Evolutionary conservation across 352 stramenopile genomes (phyloP).

Genomic region (Phytopythium mirpurense): DNA sequence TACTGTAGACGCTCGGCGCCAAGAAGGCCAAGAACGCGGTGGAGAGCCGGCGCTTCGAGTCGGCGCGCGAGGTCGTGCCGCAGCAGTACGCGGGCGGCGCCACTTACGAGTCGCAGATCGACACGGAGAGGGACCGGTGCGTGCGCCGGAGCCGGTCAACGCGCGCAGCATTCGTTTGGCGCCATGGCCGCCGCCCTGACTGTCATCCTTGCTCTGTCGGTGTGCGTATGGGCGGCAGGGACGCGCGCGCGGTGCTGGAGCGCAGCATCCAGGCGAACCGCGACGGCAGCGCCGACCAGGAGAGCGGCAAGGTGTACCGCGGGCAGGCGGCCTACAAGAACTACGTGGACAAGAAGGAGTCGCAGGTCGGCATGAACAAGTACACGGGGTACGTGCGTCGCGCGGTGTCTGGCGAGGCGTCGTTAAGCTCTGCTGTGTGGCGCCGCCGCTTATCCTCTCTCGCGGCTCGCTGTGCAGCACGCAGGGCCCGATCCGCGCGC

Average conservation of each 20-base stretch:
- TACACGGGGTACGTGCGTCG: constrained; percentile 62
- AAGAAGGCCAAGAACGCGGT: constrained; percentile 66
- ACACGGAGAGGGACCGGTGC: constrained; percentile 72
- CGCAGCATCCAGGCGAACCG: constrained; percentile 69
- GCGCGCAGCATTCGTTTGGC: too few relatives aligned
- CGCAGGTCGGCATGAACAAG: constrained; percentile 87
- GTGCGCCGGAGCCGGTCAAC: too few relatives aligned
- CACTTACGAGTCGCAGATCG: constrained; percentile 82
- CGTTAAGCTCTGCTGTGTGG: background rate
- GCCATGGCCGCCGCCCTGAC: background rate
- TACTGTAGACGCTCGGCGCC: constrained; percentile 46
- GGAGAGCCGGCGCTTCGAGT: constrained; percentile 51
- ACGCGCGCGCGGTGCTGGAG: constrained; percentile 75
- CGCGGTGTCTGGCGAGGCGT: too few relatives aligned
- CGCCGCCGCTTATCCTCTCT: too few relatives aligned
- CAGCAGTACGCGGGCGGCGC: constrained; percentile 77
- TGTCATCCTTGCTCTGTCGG: too few relatives aligned
- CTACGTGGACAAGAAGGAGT: constrained; percentile 86
- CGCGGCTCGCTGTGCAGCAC: constrained; percentile 39
- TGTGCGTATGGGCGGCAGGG: constrained; percentile 19
- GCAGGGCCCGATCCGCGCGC: constrained; percentile 92
- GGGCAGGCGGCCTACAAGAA: constrained; percentile 85
- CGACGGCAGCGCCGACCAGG: constrained; percentile 55
- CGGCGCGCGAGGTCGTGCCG: constrained; percentile 67
- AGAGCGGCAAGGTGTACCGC: constrained; percentile 79